These are phyloP conservation scores for Pseudocercospora crystallina DNA, from an alignment of 2,329 filamentous ascomycete species.

Conservation along the genomic window DNA sequence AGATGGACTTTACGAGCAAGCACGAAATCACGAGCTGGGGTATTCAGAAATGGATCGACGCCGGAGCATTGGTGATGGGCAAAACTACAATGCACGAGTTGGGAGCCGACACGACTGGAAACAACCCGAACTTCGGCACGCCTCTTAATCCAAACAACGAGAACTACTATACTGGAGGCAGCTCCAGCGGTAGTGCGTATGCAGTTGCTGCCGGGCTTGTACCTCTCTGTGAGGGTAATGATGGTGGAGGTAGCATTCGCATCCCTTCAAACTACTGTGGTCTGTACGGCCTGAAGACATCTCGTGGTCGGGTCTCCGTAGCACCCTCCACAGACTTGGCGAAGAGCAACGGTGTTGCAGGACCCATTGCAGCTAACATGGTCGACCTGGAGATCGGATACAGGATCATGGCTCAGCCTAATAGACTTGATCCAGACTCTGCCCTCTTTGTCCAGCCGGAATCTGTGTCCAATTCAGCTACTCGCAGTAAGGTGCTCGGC, in stretches of 20 bases:
- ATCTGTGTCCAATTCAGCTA: not conserved
- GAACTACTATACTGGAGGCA: slow-evolving; percentile 76
- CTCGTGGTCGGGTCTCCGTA: slow-evolving; percentile 66
- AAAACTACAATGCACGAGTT: slow-evolving; percentile 81
- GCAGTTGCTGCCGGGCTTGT: slow-evolving; percentile 68
- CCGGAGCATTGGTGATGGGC: slow-evolving; percentile 72
- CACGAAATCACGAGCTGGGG: slow-evolving; percentile 65
- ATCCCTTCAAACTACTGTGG: slow-evolving; percentile 76
- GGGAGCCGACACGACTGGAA: slow-evolving; percentile 71
- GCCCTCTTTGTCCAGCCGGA: slow-evolving; percentile 59
- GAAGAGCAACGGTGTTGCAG: slow-evolving; percentile 65
- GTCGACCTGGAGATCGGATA: slow-evolving; percentile 81
- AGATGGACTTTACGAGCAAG: slow-evolving; percentile 55
- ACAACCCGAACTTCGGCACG: slow-evolving; percentile 73
- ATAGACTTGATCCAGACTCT: slow-evolving; percentile 62
- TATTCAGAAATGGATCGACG: slow-evolving; percentile 67
- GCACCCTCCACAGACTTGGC: slow-evolving; percentile 60
- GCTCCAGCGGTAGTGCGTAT: slow-evolving; percentile 74
- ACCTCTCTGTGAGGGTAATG: slow-evolving; percentile 72
- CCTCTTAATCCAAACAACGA: slow-evolving; percentile 76
- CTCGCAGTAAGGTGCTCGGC: slow-evolving; percentile 63
- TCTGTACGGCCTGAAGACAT: slow-evolving; percentile 77
- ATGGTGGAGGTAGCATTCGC: slow-evolving; percentile 72
- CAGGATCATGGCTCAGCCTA: slow-evolving; percentile 71
- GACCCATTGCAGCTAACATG: slow-evolving; percentile 74